Base-by-base conservation (phyloP, 306 rosid species). In the Sicyos baderoa region DNA sequence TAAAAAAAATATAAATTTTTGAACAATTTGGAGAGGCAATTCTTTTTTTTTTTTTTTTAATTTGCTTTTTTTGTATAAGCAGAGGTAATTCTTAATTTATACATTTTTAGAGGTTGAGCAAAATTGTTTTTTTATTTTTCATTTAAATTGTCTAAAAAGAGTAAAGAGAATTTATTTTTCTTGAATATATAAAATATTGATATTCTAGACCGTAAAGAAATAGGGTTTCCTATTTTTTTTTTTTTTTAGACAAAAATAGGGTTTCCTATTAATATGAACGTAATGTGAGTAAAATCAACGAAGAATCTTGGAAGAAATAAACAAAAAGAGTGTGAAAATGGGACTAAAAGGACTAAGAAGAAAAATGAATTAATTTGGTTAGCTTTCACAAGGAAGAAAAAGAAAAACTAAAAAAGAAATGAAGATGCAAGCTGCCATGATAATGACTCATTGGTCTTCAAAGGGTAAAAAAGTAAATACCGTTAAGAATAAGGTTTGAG, bases 391-490 rank as follows among this genome's bases (percentile, higher is more conserved):
- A 9, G 17, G 5, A 62, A 16, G 6, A 60, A 61, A 0, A 9
- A 35, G 13, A 11, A 23, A 2, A 25, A 29, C 13, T 29, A 59
- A 17, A 16, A 61, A 37, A 32, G 44, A 60, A 37, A 35, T 9
- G n/a, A 37, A 61, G 67, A 6, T 23, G 67, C 48, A 61, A 32
- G 68, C 68, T 35, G 50, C 68, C 68, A 35, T 37, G 27, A 62
- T 40, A 62, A 62, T 1, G 68, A 37, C 68, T n/a, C 68, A 11
- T 62, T 62, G 50, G 37, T 32, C 29, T 25, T 25, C 29, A 25
- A 25, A 25, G 29, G 29, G 29, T 25, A 25, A 25, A 25, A 25
- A 25, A 25, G 29, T 25, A 25, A 25, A 25, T 25, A 1, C 29
- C 29, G 1, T 3, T 1, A 25, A 25, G 29, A 25, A 25, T 25